Percentiles rank a stretch among this genome's conserved stretches.
Evolutionary conservation across 108 stramenopile genomes (phyloP).

Genomic region (Nitzschia inconspicua): DNA sequence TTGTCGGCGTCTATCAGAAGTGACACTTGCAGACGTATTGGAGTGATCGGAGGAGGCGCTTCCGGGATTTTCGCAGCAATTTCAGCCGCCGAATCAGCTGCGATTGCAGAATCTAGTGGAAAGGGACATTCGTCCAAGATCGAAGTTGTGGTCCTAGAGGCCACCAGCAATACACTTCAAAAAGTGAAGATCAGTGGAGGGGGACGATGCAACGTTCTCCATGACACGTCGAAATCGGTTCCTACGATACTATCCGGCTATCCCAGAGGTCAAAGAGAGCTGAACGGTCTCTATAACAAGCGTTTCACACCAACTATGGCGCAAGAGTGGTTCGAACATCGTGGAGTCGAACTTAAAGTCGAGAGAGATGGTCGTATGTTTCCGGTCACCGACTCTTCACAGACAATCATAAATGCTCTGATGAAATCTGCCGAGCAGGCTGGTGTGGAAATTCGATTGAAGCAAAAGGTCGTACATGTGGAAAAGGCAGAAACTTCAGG

Average conservation of each 20-base stretch:
- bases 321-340: conserved; percentile 79
- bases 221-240: conserved; percentile 76
- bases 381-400: conserved; percentile 84
- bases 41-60: conserved; percentile 47
- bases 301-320: conserved; percentile 80
- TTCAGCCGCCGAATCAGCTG: conserved; percentile 29
- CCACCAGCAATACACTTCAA: conserved; percentile 61
- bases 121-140: background rate
- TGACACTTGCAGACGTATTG: conserved; percentile 14
- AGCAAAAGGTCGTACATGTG: conserved; percentile 42
- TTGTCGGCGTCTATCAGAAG: background rate
- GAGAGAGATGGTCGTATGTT: conserved; percentile 96
- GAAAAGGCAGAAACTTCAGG: background rate
- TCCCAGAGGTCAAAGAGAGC: conserved; percentile 84
- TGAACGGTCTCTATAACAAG: conserved; percentile 70
- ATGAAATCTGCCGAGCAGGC: conserved; percentile 52
- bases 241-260: conserved; percentile 75
- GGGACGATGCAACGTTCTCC: conserved; percentile 91
- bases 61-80: conserved; percentile 50
- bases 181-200: conserved; percentile 95
- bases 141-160: conserved; percentile 85
- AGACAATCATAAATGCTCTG: conserved; percentile 85
- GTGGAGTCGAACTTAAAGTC: conserved; percentile 89
- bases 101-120: background rate
- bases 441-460: conserved; percentile 53